Percentiles rank a stretch among this genome's conserved stretches.
These are phyloP conservation scores for Kingdonia uniflora DNA, from an alignment of 164 flowering plant genomes.

Conservation along the genomic window DNA sequence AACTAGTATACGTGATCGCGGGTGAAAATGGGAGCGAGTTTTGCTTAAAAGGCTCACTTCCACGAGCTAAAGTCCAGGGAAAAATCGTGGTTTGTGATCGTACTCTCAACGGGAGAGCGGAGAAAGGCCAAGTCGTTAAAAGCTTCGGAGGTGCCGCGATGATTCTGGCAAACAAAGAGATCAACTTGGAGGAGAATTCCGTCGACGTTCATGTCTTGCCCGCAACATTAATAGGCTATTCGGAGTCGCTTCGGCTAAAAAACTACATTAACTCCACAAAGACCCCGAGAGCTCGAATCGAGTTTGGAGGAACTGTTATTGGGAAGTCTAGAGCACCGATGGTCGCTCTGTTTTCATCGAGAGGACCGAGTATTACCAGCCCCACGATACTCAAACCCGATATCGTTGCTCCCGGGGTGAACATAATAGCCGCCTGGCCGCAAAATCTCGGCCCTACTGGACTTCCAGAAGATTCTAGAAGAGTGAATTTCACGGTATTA, in stretches of 20 bases:
- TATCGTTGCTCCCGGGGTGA: constrained; percentile 86
- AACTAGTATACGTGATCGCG: constrained; percentile 46
- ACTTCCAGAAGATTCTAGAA: constrained; percentile 70
- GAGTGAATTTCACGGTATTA: constrained; percentile 72
- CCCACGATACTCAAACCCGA: constrained; percentile 89
- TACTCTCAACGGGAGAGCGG: constrained; percentile 64
- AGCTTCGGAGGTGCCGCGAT: constrained; percentile 86
- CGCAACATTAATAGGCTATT: constrained; percentile 59
- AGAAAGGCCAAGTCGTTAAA: constrained; percentile 67
- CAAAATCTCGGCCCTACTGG: constrained; percentile 76
- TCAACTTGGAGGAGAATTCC: constrained; percentile 63
- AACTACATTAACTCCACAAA: constrained; percentile 58
- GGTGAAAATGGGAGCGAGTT: constrained; percentile 43
- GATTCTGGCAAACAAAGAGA: constrained; percentile 64
- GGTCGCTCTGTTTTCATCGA: constrained; percentile 78
- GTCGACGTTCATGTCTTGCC: constrained; percentile 86
- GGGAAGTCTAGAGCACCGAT: constrained; percentile 64
- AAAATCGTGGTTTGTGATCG: constrained; percentile 91
- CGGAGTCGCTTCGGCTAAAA: constrained; percentile 46
- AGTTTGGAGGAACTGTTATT: constrained; percentile 58
- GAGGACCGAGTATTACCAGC: constrained; percentile 75
- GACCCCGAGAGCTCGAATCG: constrained; percentile 54
- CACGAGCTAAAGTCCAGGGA: constrained; percentile 48
- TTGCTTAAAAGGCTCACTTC: constrained; percentile 66
- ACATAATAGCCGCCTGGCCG: constrained; percentile 97